Evolutionary conservation across 2,329 filamentous ascomycete genomes (phyloP).

Genomic region (Fusarium tanahbumbuense): DNA sequence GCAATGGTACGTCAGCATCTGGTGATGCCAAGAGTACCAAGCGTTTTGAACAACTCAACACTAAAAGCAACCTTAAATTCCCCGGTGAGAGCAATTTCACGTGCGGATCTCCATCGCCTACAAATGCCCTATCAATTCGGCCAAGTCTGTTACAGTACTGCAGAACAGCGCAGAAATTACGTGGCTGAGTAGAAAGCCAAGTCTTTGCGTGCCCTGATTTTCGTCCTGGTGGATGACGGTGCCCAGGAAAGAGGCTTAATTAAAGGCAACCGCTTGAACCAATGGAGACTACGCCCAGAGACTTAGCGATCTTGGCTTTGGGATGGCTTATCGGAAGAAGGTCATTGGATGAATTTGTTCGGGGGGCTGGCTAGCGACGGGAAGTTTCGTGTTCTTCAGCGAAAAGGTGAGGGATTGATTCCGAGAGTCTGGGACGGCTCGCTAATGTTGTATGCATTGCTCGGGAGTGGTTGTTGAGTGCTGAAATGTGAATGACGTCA

Average conservation of each 20-base stretch:
- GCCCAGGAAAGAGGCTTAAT: slow-evolving; percentile 32
- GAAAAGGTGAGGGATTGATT: not conserved
- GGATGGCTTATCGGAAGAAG: not conserved
- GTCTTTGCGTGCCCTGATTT: slow-evolving; percentile 13
- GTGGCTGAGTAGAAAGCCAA: slow-evolving; percentile 9
- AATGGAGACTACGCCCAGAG: slow-evolving; percentile 2
- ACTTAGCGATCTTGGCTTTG: slow-evolving; percentile 23
- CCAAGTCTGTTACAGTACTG: not conserved
- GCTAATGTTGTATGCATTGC: not conserved
- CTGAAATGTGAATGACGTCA: not conserved
- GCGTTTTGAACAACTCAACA: slow-evolving; percentile 23
- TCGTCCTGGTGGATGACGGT: slow-evolving; percentile 5
- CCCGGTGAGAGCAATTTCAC: not conserved
- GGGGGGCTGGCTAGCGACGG: not conserved
- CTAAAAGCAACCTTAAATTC: slow-evolving; percentile 9
- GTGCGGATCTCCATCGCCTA: not conserved
- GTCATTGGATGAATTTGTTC: not conserved
- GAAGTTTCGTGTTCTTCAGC: not conserved
- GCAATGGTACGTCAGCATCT: slow-evolving; percentile 20
- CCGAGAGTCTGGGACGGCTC: not conserved
- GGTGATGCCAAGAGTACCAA: slow-evolving; percentile 22
- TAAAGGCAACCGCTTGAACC: not conserved
- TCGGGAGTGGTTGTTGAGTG: not conserved
- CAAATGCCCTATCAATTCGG: not conserved
- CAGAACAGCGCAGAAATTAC: not conserved